These are phyloP conservation scores for Aspergillus sergii DNA, from an alignment of 2,329 filamentous ascomycete genomes.

Conservation along the genomic window DNA sequence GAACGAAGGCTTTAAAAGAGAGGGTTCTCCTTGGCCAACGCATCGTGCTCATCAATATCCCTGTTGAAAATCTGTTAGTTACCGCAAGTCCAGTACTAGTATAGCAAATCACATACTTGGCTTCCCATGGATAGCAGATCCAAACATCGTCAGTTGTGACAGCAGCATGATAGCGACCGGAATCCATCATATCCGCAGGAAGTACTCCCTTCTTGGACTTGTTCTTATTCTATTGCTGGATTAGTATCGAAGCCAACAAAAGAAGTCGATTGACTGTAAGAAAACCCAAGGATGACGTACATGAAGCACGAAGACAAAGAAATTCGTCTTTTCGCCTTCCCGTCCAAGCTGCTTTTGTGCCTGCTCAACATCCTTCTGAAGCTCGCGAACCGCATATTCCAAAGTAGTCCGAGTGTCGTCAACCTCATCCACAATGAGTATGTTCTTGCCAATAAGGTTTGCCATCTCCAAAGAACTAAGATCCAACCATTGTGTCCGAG, in stretches of 20 bases:
- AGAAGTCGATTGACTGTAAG: neutral
- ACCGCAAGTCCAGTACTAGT: neutral
- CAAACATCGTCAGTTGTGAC: slow-evolving; percentile 89
- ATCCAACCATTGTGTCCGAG: slow-evolving; percentile 97
- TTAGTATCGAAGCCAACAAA: slow-evolving; percentile 13
- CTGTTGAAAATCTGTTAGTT: slow-evolving; percentile 38
- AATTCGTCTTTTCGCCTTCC: slow-evolving; percentile 74
- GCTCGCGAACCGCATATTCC: slow-evolving; percentile 89
- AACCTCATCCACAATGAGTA: slow-evolving; percentile 92
- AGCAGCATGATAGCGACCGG: slow-evolving; percentile 79
- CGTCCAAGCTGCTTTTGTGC: slow-evolving; percentile 74
- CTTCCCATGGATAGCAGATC: slow-evolving; percentile 99
- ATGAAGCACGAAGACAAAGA: slow-evolving; percentile 94
- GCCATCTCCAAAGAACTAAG: slow-evolving; percentile 82
- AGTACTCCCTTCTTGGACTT: slow-evolving; percentile 91
- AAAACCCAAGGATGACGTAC: slow-evolving; percentile 52
- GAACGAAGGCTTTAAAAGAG: slow-evolving; percentile 25
- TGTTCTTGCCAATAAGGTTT: slow-evolving; percentile 86
- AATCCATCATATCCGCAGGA: slow-evolving; percentile 73
- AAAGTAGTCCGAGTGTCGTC: slow-evolving; percentile 93
- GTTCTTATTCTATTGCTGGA: slow-evolving; percentile 77
- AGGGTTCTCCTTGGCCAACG: slow-evolving; percentile 57
- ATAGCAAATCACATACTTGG: slow-evolving; percentile 56
- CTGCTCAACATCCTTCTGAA: slow-evolving; percentile 89
- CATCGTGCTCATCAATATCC: slow-evolving; percentile 92